Conservation (phyloP, 1,284 basidiomycete species). For the Rhodotorula sp. region DNA sequence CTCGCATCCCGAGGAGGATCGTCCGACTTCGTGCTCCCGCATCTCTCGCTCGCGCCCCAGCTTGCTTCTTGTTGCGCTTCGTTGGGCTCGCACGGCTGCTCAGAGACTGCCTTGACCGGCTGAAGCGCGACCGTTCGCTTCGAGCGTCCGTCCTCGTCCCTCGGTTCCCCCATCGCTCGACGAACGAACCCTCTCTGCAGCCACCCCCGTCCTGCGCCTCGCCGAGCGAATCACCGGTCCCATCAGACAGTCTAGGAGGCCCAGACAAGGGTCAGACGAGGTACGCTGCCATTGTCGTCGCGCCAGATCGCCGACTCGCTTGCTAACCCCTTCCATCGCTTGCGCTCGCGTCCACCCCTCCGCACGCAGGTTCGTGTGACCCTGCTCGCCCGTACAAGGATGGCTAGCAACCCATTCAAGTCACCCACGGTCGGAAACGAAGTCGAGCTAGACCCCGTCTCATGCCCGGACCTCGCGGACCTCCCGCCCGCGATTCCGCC, state of each 20-base stretch:
- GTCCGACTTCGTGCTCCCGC: not conserved
- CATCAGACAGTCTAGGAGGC: too few species aligned
- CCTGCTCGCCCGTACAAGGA: not conserved
- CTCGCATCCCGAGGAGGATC: not conserved
- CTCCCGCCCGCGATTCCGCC: slow-evolving; percentile 18
- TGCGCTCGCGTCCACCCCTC: not conserved
- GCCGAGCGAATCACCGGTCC: too few species aligned
- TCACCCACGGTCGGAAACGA: not conserved
- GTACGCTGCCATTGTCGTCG: too few species aligned
- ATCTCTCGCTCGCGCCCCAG: not conserved
- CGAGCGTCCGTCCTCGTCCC: not conserved
- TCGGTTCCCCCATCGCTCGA: not conserved
- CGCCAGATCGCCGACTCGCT: too few species aligned
- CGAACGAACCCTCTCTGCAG: not conserved
- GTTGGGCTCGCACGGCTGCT: not conserved
- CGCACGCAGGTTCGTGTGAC: not conserved
- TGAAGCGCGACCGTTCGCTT: not conserved
- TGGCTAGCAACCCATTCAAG: slow-evolving; percentile 11
- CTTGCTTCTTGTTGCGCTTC: not conserved
- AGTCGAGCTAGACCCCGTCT: slow-evolving; percentile 37
- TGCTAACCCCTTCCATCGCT: not conserved
- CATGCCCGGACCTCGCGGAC: slow-evolving; percentile 28
- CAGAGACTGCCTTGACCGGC: not conserved
- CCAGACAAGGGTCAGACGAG: too few species aligned
- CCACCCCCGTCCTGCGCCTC: too few species aligned